Evolutionary conservation across 768 basidiomycete genomes (phyloP).

Genomic region (Rhodotorula sphaerocarpa): DNA sequence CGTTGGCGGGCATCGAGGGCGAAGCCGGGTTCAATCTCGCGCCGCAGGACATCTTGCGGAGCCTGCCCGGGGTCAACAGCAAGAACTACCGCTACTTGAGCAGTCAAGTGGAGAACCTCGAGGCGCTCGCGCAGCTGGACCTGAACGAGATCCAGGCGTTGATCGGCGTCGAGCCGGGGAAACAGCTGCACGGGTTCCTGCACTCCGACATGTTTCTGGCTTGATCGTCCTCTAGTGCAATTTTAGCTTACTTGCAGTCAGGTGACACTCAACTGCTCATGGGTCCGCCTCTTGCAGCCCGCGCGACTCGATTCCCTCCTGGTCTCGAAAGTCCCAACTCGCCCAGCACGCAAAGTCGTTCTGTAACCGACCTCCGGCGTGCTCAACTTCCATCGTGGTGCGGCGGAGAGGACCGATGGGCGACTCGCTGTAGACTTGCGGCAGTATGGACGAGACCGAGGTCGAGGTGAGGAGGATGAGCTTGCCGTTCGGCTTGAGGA

Average conservation of each 20-base stretch:
- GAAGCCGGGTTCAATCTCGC: conserved; percentile 54
- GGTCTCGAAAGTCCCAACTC: conserved; percentile 27
- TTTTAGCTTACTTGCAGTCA: too few relatives aligned
- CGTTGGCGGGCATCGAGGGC: conserved; percentile 54
- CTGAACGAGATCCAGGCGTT: conserved; percentile 60
- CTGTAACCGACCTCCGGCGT: conserved; percentile 27
- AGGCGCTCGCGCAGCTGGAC: conserved; percentile 61
- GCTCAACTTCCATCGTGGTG: conserved; percentile 18
- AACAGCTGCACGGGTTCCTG: conserved; percentile 70
- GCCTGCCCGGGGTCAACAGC: conserved; percentile 71
- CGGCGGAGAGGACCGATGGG: conserved; percentile 25
- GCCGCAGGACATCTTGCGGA: conserved; percentile 72
- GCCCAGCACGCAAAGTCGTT: conserved; percentile 29
- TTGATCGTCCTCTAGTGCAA: too few relatives aligned
- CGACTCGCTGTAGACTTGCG: conserved; percentile 15
- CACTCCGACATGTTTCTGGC: conserved; percentile 43
- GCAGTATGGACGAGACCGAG: conserved; percentile 23
- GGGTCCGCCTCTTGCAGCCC: too few relatives aligned
- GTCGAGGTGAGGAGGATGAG: conserved; percentile 38
- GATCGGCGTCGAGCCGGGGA: conserved; percentile 72
- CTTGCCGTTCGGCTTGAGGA: conserved; percentile 30
- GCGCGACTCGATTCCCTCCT: conserved; percentile 11
- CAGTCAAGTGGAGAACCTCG: conserved; percentile 66
- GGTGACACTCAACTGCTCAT: too few relatives aligned
- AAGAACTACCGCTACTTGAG: conserved; percentile 81